Evolutionary conservation across 2,329 filamentous ascomycete species (phyloP).

Genomic region (Fusarium virguliforme): DNA sequence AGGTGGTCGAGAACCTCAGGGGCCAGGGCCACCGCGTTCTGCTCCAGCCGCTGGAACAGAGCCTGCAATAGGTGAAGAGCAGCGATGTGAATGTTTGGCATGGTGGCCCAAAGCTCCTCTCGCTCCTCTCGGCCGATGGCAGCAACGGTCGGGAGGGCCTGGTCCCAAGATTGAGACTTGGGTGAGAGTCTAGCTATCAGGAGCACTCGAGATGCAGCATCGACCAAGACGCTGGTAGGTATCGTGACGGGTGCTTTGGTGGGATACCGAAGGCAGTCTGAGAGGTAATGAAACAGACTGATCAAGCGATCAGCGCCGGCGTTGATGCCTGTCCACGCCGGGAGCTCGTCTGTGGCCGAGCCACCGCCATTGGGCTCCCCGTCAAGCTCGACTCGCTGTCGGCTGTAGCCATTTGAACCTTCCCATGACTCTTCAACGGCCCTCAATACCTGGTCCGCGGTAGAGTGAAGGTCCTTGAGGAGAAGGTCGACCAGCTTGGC

Average conservation of each 20-base stretch:
- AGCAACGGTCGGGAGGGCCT: slow-evolving; percentile 75
- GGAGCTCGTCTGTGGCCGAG: slow-evolving; percentile 67
- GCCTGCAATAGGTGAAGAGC: slow-evolving; percentile 74
- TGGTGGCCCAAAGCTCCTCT: slow-evolving; percentile 80
- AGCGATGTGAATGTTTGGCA: slow-evolving; percentile 83
- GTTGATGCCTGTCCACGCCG: slow-evolving; percentile 81
- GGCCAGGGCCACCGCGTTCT: slow-evolving; percentile 71
- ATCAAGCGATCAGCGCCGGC: slow-evolving; percentile 80
- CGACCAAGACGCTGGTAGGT: slow-evolving; percentile 77
- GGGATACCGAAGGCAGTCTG: slow-evolving; percentile 73
- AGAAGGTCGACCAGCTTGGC: slow-evolving; percentile 74
- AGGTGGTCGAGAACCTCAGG: slow-evolving; percentile 80
- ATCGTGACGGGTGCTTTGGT: slow-evolving; percentile 78
- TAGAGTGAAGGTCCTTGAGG: slow-evolving; percentile 77
- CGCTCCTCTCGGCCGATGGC: slow-evolving; percentile 86
- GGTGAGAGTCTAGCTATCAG: slow-evolving; percentile 72
- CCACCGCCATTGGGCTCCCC: slow-evolving; percentile 65
- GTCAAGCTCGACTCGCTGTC: slow-evolving; percentile 62
- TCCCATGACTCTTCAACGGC: slow-evolving; percentile 88
- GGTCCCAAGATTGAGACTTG: slow-evolving; percentile 64
- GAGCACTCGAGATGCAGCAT: slow-evolving; percentile 79
- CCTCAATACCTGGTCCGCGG: slow-evolving; percentile 84
- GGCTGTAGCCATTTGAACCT: slow-evolving; percentile 69
- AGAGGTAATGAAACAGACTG: slow-evolving; percentile 76
- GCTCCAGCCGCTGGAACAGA: slow-evolving; percentile 72